A percentile compares a stretch with the other conserved stretches of the same genome.
These are phyloP conservation scores for Panicum miliaceum DNA, from an alignment of 176 grass and related monocot genomes.

Conservation along the genomic window DNA sequence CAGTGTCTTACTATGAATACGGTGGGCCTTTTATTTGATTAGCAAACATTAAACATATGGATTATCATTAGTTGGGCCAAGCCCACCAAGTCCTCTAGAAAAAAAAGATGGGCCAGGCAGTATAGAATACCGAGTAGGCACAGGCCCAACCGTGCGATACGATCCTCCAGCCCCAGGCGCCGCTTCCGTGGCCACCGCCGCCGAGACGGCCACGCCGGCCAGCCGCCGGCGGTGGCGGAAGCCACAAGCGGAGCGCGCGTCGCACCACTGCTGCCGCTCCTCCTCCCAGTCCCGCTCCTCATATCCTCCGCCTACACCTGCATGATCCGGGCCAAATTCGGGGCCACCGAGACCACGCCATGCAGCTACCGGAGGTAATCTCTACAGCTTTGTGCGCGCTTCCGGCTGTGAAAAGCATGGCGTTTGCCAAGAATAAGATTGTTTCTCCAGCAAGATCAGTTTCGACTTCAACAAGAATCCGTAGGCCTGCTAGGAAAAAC, in stretches of 20 bases:
- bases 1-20: too few relatives aligned
- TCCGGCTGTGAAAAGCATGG: not conserved
- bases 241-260: not conserved
- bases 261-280: not conserved
- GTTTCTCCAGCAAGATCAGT: not conserved
- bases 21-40: too few relatives aligned
- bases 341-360: not conserved
- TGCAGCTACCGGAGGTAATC: not conserved
- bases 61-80: not conserved
- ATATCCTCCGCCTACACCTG: not conserved
- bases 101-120: too few relatives aligned
- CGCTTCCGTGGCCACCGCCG: not conserved
- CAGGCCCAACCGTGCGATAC: too few relatives aligned
- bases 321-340: not conserved
- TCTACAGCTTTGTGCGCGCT: not conserved
- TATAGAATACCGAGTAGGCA: too few relatives aligned
- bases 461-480: too few relatives aligned
- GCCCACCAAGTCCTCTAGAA: too few relatives aligned
- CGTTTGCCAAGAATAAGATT: not conserved
- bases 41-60: not conserved
- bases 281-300: not conserved
- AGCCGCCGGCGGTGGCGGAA: not conserved
- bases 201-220: not conserved
- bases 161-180: too few relatives aligned
- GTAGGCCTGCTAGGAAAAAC: too few relatives aligned